Conservation (phyloP, 2,329 filamentous ascomycete species). For the Hymenoscyphus scutula region DNA sequence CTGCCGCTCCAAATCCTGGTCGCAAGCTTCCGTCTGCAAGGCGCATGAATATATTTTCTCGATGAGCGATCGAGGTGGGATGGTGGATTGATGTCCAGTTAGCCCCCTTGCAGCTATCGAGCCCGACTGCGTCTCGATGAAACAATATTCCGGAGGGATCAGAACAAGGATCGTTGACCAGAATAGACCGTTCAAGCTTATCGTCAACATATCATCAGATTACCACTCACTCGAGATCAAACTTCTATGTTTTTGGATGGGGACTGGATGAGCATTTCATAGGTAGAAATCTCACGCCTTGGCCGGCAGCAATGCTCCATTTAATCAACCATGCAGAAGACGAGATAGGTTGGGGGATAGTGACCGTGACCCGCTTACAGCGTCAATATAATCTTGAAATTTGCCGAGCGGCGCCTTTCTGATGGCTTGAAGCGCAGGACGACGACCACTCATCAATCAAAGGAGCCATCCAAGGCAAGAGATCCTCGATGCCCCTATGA, state of each 20-base stretch:
- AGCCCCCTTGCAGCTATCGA: slow-evolving; percentile 18
- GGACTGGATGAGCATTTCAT: not conserved
- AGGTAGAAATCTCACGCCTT: not conserved
- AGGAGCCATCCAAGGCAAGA: not conserved
- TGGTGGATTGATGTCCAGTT: slow-evolving; percentile 10
- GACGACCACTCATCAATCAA: slow-evolving; percentile 4
- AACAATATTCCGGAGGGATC: slow-evolving; percentile 33
- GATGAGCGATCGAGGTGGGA: slow-evolving; percentile 21
- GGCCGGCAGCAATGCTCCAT: not conserved
- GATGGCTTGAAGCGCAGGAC: slow-evolving; percentile 26
- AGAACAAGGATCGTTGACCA: slow-evolving; percentile 15
- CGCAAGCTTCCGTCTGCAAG: slow-evolving; percentile 10
- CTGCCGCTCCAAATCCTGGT: slow-evolving; percentile 24
- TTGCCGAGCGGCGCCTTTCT: slow-evolving; percentile 30
- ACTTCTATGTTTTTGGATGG: not conserved
- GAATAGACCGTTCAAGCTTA: slow-evolving; percentile 19
- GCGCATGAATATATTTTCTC: slow-evolving; percentile 21
- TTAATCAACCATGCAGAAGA: not conserved
- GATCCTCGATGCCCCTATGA: slow-evolving; percentile 1
- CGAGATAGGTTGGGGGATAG: not conserved
- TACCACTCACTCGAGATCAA: not conserved
- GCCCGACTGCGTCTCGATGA: slow-evolving; percentile 31
- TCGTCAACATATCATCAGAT: slow-evolving; percentile 3
- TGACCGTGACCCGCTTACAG: slow-evolving; percentile 21
- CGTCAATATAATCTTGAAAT: slow-evolving; percentile 23